These are phyloP conservation scores for Suillus plorans DNA, from an alignment of 768 basidiomycete species.

Conservation along the genomic window DNA sequence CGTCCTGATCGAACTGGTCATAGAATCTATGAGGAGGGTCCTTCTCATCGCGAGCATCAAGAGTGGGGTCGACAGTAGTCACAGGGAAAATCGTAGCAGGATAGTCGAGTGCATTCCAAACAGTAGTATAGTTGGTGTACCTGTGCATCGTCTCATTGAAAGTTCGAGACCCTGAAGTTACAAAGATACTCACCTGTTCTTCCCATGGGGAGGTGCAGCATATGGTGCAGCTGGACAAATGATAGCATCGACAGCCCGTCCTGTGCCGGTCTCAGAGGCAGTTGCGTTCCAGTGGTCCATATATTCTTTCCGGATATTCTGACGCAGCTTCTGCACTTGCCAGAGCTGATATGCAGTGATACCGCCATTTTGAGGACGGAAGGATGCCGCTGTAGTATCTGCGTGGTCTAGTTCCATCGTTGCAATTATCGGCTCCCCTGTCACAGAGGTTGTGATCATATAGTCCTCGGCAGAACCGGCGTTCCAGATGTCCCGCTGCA, in stretches of 20 bases:
- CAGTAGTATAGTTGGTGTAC: conserved; percentile 51
- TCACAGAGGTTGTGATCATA: conserved; percentile 30
- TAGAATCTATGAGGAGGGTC: conserved; percentile 47
- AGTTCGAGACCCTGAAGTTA: conserved; percentile 9
- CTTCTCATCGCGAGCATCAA: conserved; percentile 43
- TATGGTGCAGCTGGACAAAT: conserved; percentile 63
- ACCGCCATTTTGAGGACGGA: conserved; percentile 27
- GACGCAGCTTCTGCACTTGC: conserved; percentile 56
- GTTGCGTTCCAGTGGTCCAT: conserved; percentile 65
- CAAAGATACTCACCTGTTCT: conserved; percentile 41
- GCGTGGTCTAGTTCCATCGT: conserved; percentile 43
- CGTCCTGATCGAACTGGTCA: conserved; percentile 43
- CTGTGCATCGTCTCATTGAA: conserved; percentile 28
- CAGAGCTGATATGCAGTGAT: conserved; percentile 62
- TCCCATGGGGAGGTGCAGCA: conserved; percentile 64
- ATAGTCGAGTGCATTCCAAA: conserved; percentile 73
- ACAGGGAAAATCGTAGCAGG: conserved; percentile 54
- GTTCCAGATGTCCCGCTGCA: conserved; percentile 41
- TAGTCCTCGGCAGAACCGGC: conserved; percentile 53
- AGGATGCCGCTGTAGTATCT: conserved; percentile 19
- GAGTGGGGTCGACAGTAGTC: conserved; percentile 49
- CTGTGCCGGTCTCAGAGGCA: conserved; percentile 52
- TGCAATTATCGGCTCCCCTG: conserved; percentile 55
- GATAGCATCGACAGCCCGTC: conserved; percentile 74
- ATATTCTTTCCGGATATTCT: conserved; percentile 53